Evolutionary conservation across 345 rosid genomes (phyloP), one percentile per base, ranked within the genome.

Genomic region (Heritiera fomes): DNA sequence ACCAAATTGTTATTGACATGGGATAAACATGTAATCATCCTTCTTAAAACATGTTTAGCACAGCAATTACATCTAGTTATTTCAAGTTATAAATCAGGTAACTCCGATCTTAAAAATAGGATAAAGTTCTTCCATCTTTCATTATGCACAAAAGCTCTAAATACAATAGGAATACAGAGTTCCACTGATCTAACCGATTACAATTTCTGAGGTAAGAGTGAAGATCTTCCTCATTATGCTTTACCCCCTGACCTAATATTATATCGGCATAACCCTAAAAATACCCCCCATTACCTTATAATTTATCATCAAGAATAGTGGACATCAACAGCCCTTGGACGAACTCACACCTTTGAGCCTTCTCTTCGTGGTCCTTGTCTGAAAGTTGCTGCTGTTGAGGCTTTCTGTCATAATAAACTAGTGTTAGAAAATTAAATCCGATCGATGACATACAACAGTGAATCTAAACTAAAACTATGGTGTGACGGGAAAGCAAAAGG

Each of bases 331-430:
- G 77, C 15, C 89, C 93, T 76, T 71, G 84, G 66, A 89, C 87
- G 49, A 89, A 89, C 80, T 77, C 85, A 47, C 89, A 73, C 87
- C 82, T 88, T 75, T 69, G 81, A 28, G 83, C 86, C 80, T 81
- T 89, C 83, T 89, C 88, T 79, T 88, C 88, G 71, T 84, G 90
- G 67, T 88, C 97, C 82, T 88, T 82, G 60, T 73, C 84, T 2
- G 90, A 86, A 46, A 85, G 72, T 20, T 34, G 77, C 2, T 47
- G 18, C 64, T 83, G 76, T 68, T 75, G 75, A 6, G 78, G 77
- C 17, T 78, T 82, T 75, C 95, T 91, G 89, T 71, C 64, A 34
- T 30, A 61, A 82, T 8, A 14, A 79, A 60, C 14, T 14, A 15
- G 68, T 85, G 73, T 85, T 77, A 85, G 83, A 73, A 40, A 60